Evolutionary conservation across 495 filamentous ascomycete species (phyloP).

Genomic region (Choiromyces venosus): DNA sequence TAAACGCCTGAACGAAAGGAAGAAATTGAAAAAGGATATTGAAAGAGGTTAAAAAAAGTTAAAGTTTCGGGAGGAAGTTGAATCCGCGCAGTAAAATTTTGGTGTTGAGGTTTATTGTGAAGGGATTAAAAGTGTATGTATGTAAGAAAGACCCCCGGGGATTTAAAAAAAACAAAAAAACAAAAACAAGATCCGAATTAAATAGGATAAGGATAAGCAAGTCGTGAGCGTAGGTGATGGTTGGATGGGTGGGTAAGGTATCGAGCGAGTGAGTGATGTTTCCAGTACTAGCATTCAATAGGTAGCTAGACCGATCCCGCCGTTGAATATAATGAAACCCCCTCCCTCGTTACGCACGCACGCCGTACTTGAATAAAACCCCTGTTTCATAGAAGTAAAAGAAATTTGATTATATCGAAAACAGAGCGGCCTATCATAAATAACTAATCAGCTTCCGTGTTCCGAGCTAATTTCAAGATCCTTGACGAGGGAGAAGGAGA

Average conservation of each 20-base stretch:
- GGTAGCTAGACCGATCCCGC: neutral
- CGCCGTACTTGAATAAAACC: neutral
- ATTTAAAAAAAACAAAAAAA: conserved; percentile 20
- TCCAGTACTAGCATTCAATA: neutral
- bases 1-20: conserved; percentile 4
- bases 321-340: neutral
- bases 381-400: neutral
- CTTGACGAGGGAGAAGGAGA: neutral
- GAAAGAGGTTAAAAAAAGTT: neutral
- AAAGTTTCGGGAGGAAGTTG: neutral
- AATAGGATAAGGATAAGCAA: neutral
- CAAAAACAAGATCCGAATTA: conserved; percentile 1
- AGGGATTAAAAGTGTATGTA: conserved; percentile 16
- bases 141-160: conserved; percentile 1
- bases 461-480: neutral
- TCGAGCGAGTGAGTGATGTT: neutral
- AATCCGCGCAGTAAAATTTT: conserved; percentile 3
- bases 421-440: conserved; percentile 33
- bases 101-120: neutral
- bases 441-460: neutral
- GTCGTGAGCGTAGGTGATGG: too few species aligned
- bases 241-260: neutral
- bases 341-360: neutral
- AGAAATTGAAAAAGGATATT: conserved; percentile 21
- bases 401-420: conserved; percentile 33